Percentiles rank a stretch among this genome's conserved stretches.
Conservation (phyloP, 1,284 basidiomycete species). For the Ganoderma multipileum region DNA sequence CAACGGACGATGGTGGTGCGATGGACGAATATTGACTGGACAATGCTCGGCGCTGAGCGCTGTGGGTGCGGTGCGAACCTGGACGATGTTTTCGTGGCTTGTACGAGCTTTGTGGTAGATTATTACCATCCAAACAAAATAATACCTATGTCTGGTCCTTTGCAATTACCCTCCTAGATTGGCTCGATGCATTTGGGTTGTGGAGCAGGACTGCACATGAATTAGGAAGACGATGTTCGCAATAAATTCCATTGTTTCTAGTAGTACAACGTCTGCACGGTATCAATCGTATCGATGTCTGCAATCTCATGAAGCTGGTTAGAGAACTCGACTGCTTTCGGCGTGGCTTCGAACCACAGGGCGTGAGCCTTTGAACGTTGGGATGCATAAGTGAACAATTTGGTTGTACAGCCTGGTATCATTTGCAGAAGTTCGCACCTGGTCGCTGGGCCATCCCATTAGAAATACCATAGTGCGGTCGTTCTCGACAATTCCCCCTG, state of each 20-base stretch:
- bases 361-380: not conserved
- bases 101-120: constrained; percentile 1
- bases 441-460: constrained; percentile 5
- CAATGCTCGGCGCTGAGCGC: not conserved
- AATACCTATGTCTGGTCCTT: not conserved
- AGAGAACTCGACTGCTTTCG: not conserved
- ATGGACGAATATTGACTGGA: constrained; percentile 5
- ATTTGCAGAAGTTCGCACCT: not conserved
- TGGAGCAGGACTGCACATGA: not conserved
- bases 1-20: constrained; percentile 45
- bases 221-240: not conserved
- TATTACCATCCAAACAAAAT: not conserved
- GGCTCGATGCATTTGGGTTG: not conserved
- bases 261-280: constrained; percentile 4
- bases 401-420: not conserved
- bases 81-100: not conserved
- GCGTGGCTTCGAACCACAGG: constrained; percentile 1
- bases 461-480: constrained; percentile 1
- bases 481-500: constrained; percentile 2
- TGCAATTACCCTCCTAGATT: not conserved
- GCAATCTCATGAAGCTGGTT: constrained; percentile 7
- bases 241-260: not conserved
- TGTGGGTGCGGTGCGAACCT: not conserved
- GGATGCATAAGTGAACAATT: not conserved
- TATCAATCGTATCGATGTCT: constrained; percentile 6